These are phyloP conservation scores for Castanea sativa DNA, from an alignment of 306 rosid species.

Conservation along the genomic window DNA sequence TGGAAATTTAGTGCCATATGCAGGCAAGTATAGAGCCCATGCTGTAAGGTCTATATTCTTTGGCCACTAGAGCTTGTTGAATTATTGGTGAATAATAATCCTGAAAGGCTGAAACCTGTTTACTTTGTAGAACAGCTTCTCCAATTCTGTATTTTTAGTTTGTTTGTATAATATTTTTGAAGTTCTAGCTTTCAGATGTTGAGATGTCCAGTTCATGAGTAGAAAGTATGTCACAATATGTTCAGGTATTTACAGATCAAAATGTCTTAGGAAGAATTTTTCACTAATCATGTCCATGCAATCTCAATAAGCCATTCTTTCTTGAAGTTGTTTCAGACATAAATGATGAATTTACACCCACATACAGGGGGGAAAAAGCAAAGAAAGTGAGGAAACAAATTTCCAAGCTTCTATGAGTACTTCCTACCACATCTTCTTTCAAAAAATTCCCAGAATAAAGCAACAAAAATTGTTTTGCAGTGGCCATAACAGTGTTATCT, in stretches of 20 bases:
- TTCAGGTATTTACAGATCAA: background rate
- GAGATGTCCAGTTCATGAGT: background rate
- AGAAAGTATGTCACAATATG: background rate
- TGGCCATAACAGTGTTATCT: background rate
- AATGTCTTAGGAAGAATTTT: background rate
- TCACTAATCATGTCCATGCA: background rate
- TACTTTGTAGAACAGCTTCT: too few species aligned
- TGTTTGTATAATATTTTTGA: background rate
- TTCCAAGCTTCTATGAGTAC: too few species aligned
- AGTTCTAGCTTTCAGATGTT: background rate
- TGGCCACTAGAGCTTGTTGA: too few species aligned
- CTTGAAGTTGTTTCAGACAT: background rate
- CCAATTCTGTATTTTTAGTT: too few species aligned
- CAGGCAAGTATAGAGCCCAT: too few species aligned
- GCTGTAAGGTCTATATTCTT: too few species aligned
- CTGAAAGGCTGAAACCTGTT: too few species aligned
- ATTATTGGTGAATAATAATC: too few species aligned
- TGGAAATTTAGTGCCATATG: too few species aligned
- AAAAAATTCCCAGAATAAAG: background rate
- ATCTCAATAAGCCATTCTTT: background rate
- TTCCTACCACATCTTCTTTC: background rate
- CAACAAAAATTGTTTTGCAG: background rate
- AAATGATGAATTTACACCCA: background rate
- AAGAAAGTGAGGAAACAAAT: background rate
- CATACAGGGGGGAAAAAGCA: background rate